Conservation (phyloP, 192 early-diverging fungal genomes). For the Chytriomyces confervae region DNA sequence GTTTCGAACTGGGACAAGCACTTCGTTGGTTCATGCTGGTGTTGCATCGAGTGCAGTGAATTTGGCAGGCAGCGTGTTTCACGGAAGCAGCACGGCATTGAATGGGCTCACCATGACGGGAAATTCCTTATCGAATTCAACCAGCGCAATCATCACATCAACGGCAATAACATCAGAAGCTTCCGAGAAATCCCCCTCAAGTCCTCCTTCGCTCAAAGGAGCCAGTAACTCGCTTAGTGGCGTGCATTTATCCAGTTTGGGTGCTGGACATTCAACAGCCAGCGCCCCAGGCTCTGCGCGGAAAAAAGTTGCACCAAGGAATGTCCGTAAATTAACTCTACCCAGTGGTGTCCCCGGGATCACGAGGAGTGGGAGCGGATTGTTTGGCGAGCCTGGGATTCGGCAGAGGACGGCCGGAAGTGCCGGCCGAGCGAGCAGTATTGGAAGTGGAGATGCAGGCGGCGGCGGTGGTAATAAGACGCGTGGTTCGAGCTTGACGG, state of each 20-base stretch:
- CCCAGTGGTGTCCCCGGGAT: slow-evolving; percentile 22
- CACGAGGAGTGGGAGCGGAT: slow-evolving; percentile 12
- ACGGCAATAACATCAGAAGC: too few species aligned
- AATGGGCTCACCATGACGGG: too few species aligned
- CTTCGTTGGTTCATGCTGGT: neutral
- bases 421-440: neutral
- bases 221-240: too few species aligned
- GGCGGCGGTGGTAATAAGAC: neutral
- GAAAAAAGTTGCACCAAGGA: slow-evolving; percentile 8
- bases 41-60: neutral
- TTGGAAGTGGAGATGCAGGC: neutral
- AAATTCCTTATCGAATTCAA: too few species aligned
- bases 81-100: too few species aligned
- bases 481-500: neutral
- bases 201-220: too few species aligned
- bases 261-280: neutral
- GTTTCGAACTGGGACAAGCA: slow-evolving; percentile 55
- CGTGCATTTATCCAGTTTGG: too few species aligned
- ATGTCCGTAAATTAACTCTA: slow-evolving; percentile 25
- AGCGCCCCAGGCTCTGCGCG: neutral
- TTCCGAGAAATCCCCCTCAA: too few species aligned
- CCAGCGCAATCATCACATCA: too few species aligned
- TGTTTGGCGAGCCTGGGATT: neutral
- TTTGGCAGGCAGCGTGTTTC: neutral
- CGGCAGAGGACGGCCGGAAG: neutral